Percentiles rank a stretch among this genome's conserved stretches.
phyloP scores from a whole-genome alignment of 2,329 filamentous ascomycete species.

The Colletotrichum cereale region DNA sequence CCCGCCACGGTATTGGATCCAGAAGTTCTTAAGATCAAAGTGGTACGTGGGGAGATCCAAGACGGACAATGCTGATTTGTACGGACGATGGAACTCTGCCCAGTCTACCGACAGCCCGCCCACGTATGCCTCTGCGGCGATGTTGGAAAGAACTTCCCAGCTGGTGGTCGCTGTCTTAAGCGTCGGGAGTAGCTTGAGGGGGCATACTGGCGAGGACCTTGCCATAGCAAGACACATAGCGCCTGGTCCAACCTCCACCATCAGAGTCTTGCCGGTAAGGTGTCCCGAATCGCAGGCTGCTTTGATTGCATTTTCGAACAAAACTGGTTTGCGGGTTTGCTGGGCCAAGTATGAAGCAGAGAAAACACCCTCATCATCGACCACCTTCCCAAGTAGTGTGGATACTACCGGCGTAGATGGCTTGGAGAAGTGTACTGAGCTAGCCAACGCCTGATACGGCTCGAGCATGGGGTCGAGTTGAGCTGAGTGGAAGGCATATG shows the following conservation, averaged over 20 bases:
- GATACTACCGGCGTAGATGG: slow-evolving; percentile 76
- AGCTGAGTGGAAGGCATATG: slow-evolving; percentile 66
- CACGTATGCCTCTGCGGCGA: slow-evolving; percentile 68
- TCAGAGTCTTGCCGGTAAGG: too few relatives aligned
- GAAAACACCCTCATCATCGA: too few relatives aligned
- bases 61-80: slow-evolving; percentile 57
- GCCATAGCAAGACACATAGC: too few relatives aligned
- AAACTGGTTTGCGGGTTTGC: too few relatives aligned
- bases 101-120: slow-evolving; percentile 75
- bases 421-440: slow-evolving; percentile 51
- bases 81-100: slow-evolving; percentile 74
- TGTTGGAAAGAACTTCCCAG: slow-evolving; percentile 72
- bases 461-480: slow-evolving; percentile 68
- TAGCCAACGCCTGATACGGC: slow-evolving; percentile 64
- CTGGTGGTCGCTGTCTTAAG: slow-evolving; percentile 72
- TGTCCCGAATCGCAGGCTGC: too few relatives aligned
- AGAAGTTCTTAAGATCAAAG: slow-evolving; percentile 80
- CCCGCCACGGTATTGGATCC: slow-evolving; percentile 61
- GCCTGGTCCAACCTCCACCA: too few relatives aligned
- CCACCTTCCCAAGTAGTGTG: slow-evolving; percentile 65
- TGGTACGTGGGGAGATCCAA: slow-evolving; percentile 76
- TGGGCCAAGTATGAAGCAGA: too few relatives aligned
- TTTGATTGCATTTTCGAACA: too few relatives aligned
- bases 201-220: too few relatives aligned
- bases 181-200: slow-evolving; percentile 61